Evolutionary conservation across 495 filamentous ascomycete species (phyloP).

Genomic region (Haplographium delicatum): DNA sequence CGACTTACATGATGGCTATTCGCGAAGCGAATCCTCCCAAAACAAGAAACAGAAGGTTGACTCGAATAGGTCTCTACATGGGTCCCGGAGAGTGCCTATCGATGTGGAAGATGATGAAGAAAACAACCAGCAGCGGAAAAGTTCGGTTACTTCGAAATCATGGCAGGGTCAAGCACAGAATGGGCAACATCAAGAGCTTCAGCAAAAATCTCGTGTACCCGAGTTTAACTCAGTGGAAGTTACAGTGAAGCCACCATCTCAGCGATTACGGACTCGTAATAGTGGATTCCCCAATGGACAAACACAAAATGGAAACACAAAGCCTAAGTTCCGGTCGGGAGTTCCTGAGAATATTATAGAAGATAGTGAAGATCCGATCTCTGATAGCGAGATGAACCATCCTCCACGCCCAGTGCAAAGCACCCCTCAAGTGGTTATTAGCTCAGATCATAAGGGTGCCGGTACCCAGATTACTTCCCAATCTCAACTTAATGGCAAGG

Average conservation of each 20-base stretch:
- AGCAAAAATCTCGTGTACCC: too few relatives aligned
- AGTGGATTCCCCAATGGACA: too few relatives aligned
- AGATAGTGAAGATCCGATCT: slow-evolving; percentile 1
- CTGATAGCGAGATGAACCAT: background rate
- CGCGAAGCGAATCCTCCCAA: background rate
- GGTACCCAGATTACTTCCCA: too few relatives aligned
- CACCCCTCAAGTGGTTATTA: background rate
- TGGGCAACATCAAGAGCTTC: too few relatives aligned
- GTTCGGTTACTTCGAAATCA: background rate
- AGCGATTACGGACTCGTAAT: too few relatives aligned
- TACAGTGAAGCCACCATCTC: too few relatives aligned
- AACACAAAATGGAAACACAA: too few relatives aligned
- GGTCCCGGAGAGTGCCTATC: background rate
- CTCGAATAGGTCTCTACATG: background rate
- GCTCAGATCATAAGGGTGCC: background rate
- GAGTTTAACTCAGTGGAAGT: too few relatives aligned
- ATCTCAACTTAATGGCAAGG: too few relatives aligned
- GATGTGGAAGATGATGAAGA: background rate
- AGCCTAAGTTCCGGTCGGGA: too few relatives aligned
- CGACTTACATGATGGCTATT: background rate
- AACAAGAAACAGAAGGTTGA: slow-evolving; percentile 6
- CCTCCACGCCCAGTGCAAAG: background rate
- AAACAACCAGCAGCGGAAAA: background rate
- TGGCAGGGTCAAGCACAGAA: background rate
- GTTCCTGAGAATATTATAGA: too few relatives aligned